Evolutionary conservation across 2,329 filamentous ascomycete species (phyloP), one percentile per base, ranked within the genome.

Genomic region (Biscogniauxia marginata): DNA sequence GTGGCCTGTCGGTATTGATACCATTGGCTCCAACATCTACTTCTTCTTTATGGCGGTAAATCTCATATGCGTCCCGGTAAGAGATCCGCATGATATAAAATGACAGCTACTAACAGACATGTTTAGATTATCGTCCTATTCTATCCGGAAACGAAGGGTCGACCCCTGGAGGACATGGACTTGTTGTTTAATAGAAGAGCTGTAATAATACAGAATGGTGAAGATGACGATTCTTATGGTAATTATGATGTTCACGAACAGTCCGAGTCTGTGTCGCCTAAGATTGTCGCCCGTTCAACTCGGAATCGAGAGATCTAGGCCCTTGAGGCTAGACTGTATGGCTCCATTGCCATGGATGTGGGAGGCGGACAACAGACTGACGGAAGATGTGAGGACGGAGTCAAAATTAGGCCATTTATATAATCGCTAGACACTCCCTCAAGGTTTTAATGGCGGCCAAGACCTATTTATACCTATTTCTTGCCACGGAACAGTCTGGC

Each of bases 31-130:
- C 11, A 75, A 74, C 19, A 77, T 82, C 2, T 84, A 84, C 66
- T 84, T 84, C 60, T 79, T 84, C 58, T 84, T 85, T 64, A 82
- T 83, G 76, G 71, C 71, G 7, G 72, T 82, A 22, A 83, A 83
- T 61, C 52, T 81, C 6, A 68, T 71, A 11, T 81, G 76, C 53
- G 74, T 80, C 18, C 74, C 77, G 3, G 75, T 79, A 66, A 53
- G 63, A 25, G 8, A 19, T 43, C 6, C 3, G 21, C 7, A 4
- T 19, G 9, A 11, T 22, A 30, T 25, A 3, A 13, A 43, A 16
- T 16, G 18, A 18, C 11, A 18, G 20, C 4, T 44, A 34, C 49
- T 60, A 9, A 57, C 46, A 18, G 2, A 7, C 18, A 3, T 6
- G 23, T 18, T 11, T 30, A 69, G 67, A 68, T 69, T 21, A 67